Base-by-base conservation (phyloP, 2,329 filamentous ascomycete genomes). In the Aureobasidium sp. region DNA sequence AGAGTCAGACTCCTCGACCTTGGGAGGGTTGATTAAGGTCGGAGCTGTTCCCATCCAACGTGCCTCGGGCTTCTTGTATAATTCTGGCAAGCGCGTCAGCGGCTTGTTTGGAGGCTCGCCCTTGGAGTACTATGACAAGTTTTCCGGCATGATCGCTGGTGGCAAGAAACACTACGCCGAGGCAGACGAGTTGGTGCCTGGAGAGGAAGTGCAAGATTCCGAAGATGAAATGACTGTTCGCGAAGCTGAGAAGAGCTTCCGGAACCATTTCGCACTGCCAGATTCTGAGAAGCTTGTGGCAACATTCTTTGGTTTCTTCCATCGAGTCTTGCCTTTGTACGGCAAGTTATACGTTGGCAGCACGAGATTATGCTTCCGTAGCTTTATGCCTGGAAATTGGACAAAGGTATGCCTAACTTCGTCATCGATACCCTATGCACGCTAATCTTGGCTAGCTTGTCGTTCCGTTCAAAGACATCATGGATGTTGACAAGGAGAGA, bases 281-380 rank as follows among this genome's bases (percentile, higher is more conserved):
- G 80, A 86, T 37, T 85, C 85, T 0, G 94, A 99, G 72, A 88
- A 85, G 71, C 83, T 99, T 1, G 86, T 90, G 65, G 92, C 93
- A 1, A 90, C 91, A 0, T 97, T 94, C 75, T 97, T 91, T 74
- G 91, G 90, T n/a, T 90, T 89, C 71, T 81, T 97, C n/a, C 86
- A 95, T 68, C 86, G 92, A 2, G 90, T 96, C 0, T 76, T 97
- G 34, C 94, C 94, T 2, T 81, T 97, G 1, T 97, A 97, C 69
- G 94, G 94, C 68, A 99, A 97, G 75, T 89, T 97, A 37, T 99
- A 99, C 75, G 87, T 97, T 67, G 92, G 94, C 71, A 86, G 91
- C 67, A 84, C 85, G 25, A 88, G 87, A 63, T 90, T 97, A 66
- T 99, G 94, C 77, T 99, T 96, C 76, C 88, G 94, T 62, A 97